Evolutionary conservation across 257 asterid species (phyloP).

Genomic region (Nicotiana paniculata): DNA sequence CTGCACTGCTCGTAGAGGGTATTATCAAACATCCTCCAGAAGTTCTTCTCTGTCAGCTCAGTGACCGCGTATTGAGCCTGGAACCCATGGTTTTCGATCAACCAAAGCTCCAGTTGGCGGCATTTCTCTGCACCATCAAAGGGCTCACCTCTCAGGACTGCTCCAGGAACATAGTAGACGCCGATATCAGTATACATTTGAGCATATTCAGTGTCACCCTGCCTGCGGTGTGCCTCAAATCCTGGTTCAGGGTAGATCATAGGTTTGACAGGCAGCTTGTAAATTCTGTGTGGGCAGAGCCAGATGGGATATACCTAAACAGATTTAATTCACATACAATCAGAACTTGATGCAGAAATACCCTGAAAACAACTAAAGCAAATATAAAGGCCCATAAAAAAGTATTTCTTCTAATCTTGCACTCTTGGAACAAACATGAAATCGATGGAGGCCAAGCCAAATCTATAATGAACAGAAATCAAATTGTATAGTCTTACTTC

Average conservation of each 20-base stretch:
- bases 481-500: conserved; percentile 45
- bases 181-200: conserved; percentile 95
- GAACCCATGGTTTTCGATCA: conserved; percentile 87
- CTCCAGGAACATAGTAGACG: conserved; percentile 86
- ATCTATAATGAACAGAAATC: background rate
- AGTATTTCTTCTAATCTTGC: too few species aligned
- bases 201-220: conserved; percentile 70
- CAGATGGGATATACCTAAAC: conserved; percentile 83
- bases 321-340: background rate
- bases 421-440: too few species aligned
- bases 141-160: conserved; percentile 80
- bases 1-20: conserved; percentile 79
- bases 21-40: conserved; percentile 99
- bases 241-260: conserved; percentile 94
- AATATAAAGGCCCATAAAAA: background rate
- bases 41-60: conserved; percentile 74
- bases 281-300: conserved; percentile 93
- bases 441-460: background rate
- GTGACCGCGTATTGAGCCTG: conserved; percentile 97
- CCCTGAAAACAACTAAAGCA: background rate
- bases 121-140: conserved; percentile 87
- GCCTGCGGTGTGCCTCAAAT: conserved; percentile 37
- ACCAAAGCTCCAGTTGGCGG: conserved; percentile 64
- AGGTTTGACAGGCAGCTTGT: conserved; percentile 69
- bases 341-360: background rate